A percentile compares a stretch with the other conserved stretches of the same genome.
These are phyloP conservation scores for Pseudoperonospora humuli DNA, from an alignment of 352 stramenopile genomes.

Conservation along the genomic window DNA sequence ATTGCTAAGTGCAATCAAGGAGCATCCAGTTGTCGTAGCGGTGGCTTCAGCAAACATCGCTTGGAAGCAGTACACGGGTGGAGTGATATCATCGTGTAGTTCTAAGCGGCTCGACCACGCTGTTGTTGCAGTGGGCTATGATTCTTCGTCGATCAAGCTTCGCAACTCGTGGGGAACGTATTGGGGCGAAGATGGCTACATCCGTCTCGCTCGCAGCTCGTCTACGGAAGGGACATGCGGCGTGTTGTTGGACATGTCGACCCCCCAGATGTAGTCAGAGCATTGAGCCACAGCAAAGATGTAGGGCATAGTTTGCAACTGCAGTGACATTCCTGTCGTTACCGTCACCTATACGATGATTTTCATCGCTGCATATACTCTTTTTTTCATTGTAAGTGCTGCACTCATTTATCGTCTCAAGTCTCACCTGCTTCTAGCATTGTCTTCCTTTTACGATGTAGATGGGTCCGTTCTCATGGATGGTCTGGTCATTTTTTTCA, in stretches of 20 bases:
- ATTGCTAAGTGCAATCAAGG: slow-evolving; percentile 20
- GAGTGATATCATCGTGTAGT: slow-evolving; percentile 73
- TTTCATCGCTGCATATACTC: no score
- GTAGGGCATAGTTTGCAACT: no score
- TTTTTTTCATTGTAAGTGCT: no score
- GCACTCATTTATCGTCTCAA: no score
- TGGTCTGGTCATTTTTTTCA: background rate
- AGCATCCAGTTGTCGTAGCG: slow-evolving; percentile 90
- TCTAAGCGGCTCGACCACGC: slow-evolving; percentile 89
- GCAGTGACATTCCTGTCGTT: no score
- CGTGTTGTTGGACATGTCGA: slow-evolving; percentile 55
- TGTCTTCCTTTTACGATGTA: slow-evolving; percentile 93
- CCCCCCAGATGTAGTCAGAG: no score
- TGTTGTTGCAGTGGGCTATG: slow-evolving; percentile 94
- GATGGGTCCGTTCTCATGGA: slow-evolving; percentile 33
- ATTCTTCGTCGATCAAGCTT: slow-evolving; percentile 86
- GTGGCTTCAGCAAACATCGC: slow-evolving; percentile 91
- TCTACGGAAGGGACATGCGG: slow-evolving; percentile 41
- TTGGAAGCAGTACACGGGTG: slow-evolving; percentile 96
- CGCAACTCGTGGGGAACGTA: slow-evolving; percentile 96
- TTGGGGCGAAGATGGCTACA: slow-evolving; percentile 94
- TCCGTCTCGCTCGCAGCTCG: slow-evolving; percentile 83
- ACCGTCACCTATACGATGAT: no score
- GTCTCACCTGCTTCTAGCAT: no score
- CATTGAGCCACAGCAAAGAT: no score